These are phyloP conservation scores for Malassezia psittaci DNA, from an alignment of 1,284 basidiomycete genomes.

Conservation along the genomic window DNA sequence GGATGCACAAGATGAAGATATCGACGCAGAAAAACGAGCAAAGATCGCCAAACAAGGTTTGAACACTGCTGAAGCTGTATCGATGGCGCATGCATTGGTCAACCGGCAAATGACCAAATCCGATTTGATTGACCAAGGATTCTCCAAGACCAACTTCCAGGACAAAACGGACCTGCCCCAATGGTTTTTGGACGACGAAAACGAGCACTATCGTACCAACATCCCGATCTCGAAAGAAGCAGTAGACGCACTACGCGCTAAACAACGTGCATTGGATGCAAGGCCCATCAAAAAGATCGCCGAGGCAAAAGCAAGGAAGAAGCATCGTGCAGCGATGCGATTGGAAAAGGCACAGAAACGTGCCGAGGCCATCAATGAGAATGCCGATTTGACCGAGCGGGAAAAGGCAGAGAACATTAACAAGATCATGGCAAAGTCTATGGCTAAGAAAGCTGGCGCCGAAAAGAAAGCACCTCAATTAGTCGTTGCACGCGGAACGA, in stretches of 20 bases:
- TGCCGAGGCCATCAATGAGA: constrained; percentile 85
- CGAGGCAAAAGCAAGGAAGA: constrained; percentile 96
- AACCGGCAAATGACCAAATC: constrained; percentile 83
- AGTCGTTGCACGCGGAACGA: constrained; percentile 81
- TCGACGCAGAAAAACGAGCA: constrained; percentile 63
- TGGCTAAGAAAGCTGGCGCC: constrained; percentile 52
- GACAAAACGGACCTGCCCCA: constrained; percentile 80
- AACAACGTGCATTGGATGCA: constrained; percentile 85
- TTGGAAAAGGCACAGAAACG: constrained; percentile 91
- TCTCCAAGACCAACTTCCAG: constrained; percentile 75
- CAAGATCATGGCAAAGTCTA: constrained; percentile 66
- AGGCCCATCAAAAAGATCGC: constrained; percentile 98
- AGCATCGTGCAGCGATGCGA: constrained; percentile 72
- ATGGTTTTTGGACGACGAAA: constrained; percentile 97
- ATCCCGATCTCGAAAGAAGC: constrained; percentile 96
- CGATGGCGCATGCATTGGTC: constrained; percentile 80
- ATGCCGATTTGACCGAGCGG: constrained; percentile 62
- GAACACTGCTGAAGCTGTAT: constrained; percentile 79
- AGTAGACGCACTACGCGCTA: constrained; percentile 70
- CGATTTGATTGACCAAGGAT: constrained; percentile 85
- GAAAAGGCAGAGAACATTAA: constrained; percentile 91
- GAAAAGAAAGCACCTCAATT: constrained; percentile 70
- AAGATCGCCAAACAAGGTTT: constrained; percentile 72
- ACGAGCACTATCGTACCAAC: constrained; percentile 84
- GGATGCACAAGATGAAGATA: constrained; percentile 64